Base-by-base conservation (phyloP, 352 stramenopile genomes). In the Blastocystis hominis region DNA sequence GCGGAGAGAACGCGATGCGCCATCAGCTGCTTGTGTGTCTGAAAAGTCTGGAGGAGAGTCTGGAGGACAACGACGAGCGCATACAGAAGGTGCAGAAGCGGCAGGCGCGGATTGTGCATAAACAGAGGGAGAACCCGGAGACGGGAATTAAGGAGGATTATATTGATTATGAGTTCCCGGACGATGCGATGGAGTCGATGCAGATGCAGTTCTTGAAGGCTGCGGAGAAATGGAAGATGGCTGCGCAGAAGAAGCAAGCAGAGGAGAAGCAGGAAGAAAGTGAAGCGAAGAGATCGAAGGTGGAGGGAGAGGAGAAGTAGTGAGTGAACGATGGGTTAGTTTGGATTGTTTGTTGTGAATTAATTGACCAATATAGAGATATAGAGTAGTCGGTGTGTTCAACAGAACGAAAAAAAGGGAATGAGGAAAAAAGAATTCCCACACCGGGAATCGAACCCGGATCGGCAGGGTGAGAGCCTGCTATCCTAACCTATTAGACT, bases 151-250 rank as follows among this genome's bases (percentile, higher is more conserved):
- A 94, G 92, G 96, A 99, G 90, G 96, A 98, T 89, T 98, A 98
- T 92, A 98, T 95, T 75, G 97, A 98, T 89, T 99, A 98, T 89
- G 92, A 98, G 72, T 99, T 99, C 92, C 96, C 96, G 3, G 96
- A 99, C 90, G 97, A 99, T 89, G 92, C 97, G 87, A 93, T 96
- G 89, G 93, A 94, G 2, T 93, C 94, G 69, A 93, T 93, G 46
- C 96, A 97, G 91, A 93, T 98, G 89, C 98, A 98, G 89, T 93
- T 99, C 89, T 91, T 99, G 70, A 94, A 98, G 90, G 96, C 97
- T 79, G 95, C 96, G 44, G 94, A 97, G 75, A 94, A 96, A 81
- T 98, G 96, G 96, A 98, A 98, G 90, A 91, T 89, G 42, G 88
- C 92, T 69, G 56, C 90, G 72, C 75, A 66, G 30, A 64, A 90